A percentile compares a stretch with the other conserved stretches of the same genome.
phyloP scores from a whole-genome alignment of 257 asterid species.

The Linderniella brevidens region DNA sequence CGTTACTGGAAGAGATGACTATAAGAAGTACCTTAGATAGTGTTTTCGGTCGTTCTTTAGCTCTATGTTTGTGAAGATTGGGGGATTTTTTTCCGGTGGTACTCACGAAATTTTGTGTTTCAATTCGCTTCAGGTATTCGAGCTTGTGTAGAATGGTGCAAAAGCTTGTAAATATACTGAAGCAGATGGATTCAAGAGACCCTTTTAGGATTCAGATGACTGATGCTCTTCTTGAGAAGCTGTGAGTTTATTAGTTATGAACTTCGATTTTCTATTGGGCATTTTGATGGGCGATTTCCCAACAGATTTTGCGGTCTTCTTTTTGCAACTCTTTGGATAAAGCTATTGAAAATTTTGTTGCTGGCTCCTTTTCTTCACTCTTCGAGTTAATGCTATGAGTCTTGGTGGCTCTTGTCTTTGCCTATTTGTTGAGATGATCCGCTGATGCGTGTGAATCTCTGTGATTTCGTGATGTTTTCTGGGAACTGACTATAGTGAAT shows the following conservation, averaged over 20 bases:
- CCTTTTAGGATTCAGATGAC: constrained; percentile 83
- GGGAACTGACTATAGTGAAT: too few relatives aligned
- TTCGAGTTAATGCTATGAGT: too few relatives aligned
- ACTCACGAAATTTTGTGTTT: not conserved
- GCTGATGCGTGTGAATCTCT: too few relatives aligned
- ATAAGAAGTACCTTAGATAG: constrained; percentile 37
- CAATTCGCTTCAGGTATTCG: constrained; percentile 41
- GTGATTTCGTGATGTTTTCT: too few relatives aligned
- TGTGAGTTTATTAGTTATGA: constrained; percentile 29
- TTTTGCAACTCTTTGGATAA: too few relatives aligned
- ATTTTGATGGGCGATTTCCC: not conserved
- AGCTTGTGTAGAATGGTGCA: constrained; percentile 70
- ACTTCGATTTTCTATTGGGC: not conserved
- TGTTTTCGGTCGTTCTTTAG: not conserved
- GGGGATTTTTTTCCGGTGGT: not conserved
- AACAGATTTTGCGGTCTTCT: not conserved
- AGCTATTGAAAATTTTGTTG: too few relatives aligned
- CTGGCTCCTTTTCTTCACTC: too few relatives aligned
- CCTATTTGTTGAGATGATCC: too few relatives aligned
- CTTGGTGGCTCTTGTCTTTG: too few relatives aligned
- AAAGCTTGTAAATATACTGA: constrained; percentile 72
- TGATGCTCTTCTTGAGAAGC: constrained; percentile 74
- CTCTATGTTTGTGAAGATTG: not conserved
- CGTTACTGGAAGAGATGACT: constrained; percentile 75
- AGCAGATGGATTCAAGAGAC: constrained; percentile 79